A percentile compares a stretch with the other conserved stretches of the same genome.
These are phyloP conservation scores for Penicillium sp. DNA, from an alignment of 2,329 filamentous ascomycete species.

Conservation along the genomic window DNA sequence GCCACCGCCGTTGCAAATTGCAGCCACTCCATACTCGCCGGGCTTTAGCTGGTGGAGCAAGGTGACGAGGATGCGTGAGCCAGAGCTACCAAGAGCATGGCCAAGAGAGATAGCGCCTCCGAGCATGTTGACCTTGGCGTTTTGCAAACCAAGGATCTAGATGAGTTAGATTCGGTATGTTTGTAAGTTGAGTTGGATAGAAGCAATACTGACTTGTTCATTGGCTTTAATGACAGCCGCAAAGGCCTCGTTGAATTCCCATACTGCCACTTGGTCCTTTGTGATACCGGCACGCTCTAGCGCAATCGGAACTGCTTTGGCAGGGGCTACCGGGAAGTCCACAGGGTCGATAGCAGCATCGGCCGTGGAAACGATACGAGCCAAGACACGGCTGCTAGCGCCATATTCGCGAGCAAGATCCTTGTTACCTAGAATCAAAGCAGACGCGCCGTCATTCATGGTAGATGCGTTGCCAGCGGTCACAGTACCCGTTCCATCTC, in stretches of 20 bases:
- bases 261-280: constrained; percentile 86
- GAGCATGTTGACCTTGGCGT: constrained; percentile 78
- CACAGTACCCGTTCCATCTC: constrained; percentile 81
- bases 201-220: constrained; percentile 62
- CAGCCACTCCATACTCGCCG: constrained; percentile 90
- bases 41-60: constrained; percentile 87
- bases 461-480: constrained; percentile 94
- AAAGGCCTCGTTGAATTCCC: constrained; percentile 99
- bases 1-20: constrained; percentile 95
- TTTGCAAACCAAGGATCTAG: constrained; percentile 75
- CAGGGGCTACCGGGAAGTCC: constrained; percentile 90
- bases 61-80: constrained; percentile 84
- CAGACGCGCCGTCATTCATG: constrained; percentile 91
- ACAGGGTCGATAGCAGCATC: constrained; percentile 89
- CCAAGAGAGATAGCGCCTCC: constrained; percentile 91
- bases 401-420: constrained; percentile 79
- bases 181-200: neutral
- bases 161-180: constrained; percentile 15
- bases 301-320: constrained; percentile 88
- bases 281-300: constrained; percentile 85
- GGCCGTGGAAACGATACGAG: constrained; percentile 77
- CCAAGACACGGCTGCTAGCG: constrained; percentile 74
- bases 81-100: constrained; percentile 90
- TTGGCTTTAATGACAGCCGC: constrained; percentile 94
- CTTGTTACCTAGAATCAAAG: constrained; percentile 79